A percentile compares a stretch with the other conserved stretches of the same genome.
Evolutionary conservation across 441 rosid genomes (phyloP).

Genomic region (Gossypium aridum): DNA sequence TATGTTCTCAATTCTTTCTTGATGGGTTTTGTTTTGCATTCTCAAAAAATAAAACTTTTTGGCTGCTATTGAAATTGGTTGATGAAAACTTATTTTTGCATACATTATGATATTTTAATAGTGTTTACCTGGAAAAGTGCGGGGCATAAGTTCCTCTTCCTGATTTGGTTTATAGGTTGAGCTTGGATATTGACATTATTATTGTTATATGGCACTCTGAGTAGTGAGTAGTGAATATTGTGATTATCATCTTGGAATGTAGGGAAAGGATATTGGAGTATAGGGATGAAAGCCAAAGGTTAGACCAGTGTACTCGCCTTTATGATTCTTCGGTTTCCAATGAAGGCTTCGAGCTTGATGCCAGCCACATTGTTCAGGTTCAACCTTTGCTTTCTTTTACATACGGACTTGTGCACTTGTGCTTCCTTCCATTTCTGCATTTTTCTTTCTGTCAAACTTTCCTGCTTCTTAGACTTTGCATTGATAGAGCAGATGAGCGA

Average conservation of each 20-base stretch:
- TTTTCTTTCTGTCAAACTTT: background rate
- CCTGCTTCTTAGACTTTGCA: background rate
- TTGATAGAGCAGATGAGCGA: background rate
- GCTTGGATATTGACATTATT: background rate
- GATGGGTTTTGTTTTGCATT: background rate
- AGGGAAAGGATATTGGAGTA: slow-evolving; percentile 83
- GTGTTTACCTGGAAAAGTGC: background rate
- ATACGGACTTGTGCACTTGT: background rate
- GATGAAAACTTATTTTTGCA: background rate
- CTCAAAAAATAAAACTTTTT: background rate
- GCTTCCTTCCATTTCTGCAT: background rate
- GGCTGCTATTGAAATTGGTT: background rate
- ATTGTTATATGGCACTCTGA: slow-evolving; percentile 11
- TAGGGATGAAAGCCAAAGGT: slow-evolving; percentile 81
- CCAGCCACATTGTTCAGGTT: slow-evolving; percentile 89
- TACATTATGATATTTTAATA: background rate
- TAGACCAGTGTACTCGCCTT: slow-evolving; percentile 86
- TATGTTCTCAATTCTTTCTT: slow-evolving; percentile 25
- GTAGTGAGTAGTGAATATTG: background rate
- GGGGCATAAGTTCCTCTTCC: background rate
- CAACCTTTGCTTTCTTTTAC: background rate
- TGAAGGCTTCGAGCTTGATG: slow-evolving; percentile 88
- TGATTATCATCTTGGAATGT: slow-evolving; percentile 14
- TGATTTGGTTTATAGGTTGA: slow-evolving; percentile 2
- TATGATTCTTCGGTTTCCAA: slow-evolving; percentile 89